Percentiles rank a stretch among this genome's conserved stretches.
Conservation (phyloP, 1,139 yeast genomes). For the Suhomyces maxii region DNA sequence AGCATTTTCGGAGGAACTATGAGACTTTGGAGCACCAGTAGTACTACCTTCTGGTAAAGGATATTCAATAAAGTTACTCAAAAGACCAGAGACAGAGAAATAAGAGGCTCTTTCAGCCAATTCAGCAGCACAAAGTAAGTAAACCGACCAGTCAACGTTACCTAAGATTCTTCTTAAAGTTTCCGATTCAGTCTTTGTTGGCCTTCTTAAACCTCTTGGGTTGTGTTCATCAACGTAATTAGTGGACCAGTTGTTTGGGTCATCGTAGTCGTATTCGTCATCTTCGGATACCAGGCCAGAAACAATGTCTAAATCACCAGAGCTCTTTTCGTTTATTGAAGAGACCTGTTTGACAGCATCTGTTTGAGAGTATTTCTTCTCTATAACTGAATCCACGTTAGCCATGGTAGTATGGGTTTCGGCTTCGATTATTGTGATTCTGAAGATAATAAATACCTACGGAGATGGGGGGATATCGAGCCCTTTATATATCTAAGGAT, state of each 20-base stretch:
- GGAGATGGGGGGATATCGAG: no score
- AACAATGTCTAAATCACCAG: neutral
- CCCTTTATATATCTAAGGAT: no score
- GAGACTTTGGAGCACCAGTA: slow-evolving; percentile 15
- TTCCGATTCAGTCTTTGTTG: slow-evolving; percentile 17
- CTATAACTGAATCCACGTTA: no score
- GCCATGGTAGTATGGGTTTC: no score
- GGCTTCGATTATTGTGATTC: no score
- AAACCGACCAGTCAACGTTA: slow-evolving; percentile 17
- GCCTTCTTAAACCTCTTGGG: slow-evolving; percentile 22
- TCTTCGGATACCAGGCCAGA: neutral
- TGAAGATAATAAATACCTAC: no score
- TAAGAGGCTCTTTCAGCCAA: slow-evolving; percentile 27
- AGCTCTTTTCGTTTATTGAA: neutral
- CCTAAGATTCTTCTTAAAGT: slow-evolving; percentile 21
- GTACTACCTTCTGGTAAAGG: slow-evolving; percentile 14
- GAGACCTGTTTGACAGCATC: neutral
- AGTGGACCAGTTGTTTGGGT: slow-evolving; percentile 21
- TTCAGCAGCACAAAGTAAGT: slow-evolving; percentile 22
- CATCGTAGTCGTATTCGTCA: slow-evolving; percentile 16
- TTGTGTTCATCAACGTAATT: slow-evolving; percentile 19
- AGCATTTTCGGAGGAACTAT: slow-evolving; percentile 15
- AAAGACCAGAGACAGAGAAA: slow-evolving; percentile 19
- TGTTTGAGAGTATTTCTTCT: no score
- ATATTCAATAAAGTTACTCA: slow-evolving; percentile 23